Evolutionary conservation across 2,329 filamentous ascomycete genomes (phyloP), one percentile per base, ranked within the genome.

Genomic region (Pleomassaria siparia): DNA sequence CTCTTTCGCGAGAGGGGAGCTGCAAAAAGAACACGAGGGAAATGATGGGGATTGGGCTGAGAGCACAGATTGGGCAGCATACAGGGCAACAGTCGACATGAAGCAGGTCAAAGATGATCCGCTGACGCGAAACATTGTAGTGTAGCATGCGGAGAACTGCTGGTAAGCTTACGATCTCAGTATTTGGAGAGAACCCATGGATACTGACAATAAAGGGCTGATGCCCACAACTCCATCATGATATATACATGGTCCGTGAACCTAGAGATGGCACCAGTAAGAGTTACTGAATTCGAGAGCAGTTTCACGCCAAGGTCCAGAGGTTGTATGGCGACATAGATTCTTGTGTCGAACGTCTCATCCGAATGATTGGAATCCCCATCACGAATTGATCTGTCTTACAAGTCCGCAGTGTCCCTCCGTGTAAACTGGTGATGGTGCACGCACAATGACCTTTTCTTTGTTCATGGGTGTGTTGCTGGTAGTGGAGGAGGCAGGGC

Each of bases 171-270:
- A n/a, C n/a, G n/a, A n/a, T 9, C 29, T 5, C 29, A 30, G 10
- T 30, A n/a, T 30, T 6, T 6, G 25, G 25, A 26, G 12, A 26
- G 8, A 30, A 13, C 15, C 5, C 15, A 13, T 13, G 12, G 13
- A 9, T 30, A 13, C 29, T 30, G 29, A 30, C 12, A 9, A 13
- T 11, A 6, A 5, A 30, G 29, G 29, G 29, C 29, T 5, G 29
- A 30, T n/a, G 29, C 8, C 15, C 8, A n/a, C 12, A 30, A 43
- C 36, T 53, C 41, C n/a, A 41, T 55, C 12, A 54, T 59, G 44
- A 51, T 49, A 13, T n/a, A n/a, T 59, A 59, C 44, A 53, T 59
- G 51, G 46, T 56, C 15, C 46, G 47, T 5, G 41, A 49, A 1
- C 56, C 57, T 30, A 54, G 41, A 1, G 52, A 59, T 24, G 37